Base-by-base conservation (phyloP, 169 alveolate genomes). In the Perkinsus marinus region DNA sequence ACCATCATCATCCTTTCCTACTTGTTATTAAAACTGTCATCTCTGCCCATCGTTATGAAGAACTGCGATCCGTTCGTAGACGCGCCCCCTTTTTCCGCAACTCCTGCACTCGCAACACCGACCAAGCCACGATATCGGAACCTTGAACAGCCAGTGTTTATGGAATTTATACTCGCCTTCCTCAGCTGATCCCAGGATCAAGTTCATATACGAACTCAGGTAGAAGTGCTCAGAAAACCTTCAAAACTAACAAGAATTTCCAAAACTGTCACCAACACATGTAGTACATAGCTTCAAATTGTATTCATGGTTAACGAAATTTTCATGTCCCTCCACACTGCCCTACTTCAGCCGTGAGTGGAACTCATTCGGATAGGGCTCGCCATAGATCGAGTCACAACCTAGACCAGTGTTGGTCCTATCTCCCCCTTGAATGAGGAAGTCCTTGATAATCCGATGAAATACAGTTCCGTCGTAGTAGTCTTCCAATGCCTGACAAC, bases 391-490 rank as follows among this genome's bases (percentile, higher is more conserved):
- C 39, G 43, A 26, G 30, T 91, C 93, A 19, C 92, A 37, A 0
- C 69, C 91, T 43, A 37, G 5, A 16, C 95, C 94, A 16, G 94
- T 93, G 22, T 93, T 93, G 43, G 93, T 91, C 36, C 93, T 93
- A 79, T 94, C 95, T 30, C 94, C 95, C 10, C 93, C 93, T 57
- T 94, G 94, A 30, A 94, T 30, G 39, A 96, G 95, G 93, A 97
- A 98, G 68, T 95, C 96, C 68, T 94, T 94, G 22, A 98, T 94
- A 43, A 97, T 93, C 93, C 98, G 95, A 94, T 97, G 98, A 94
- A 98, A 97, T 43, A 93, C 92, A n/a, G 97, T 94, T 92, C 96
- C 93, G 93, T 96, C 96, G 93, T 97, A 98, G 93, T 97, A 97
- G 39, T 98, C 98, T 92, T 96, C 98, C 68, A 95, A 17, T 10